Evolutionary conservation across 2,329 filamentous ascomycete genomes (phyloP), one percentile per base, ranked within the genome.

Genomic region (Neoscytalidium dimidiatum): DNA sequence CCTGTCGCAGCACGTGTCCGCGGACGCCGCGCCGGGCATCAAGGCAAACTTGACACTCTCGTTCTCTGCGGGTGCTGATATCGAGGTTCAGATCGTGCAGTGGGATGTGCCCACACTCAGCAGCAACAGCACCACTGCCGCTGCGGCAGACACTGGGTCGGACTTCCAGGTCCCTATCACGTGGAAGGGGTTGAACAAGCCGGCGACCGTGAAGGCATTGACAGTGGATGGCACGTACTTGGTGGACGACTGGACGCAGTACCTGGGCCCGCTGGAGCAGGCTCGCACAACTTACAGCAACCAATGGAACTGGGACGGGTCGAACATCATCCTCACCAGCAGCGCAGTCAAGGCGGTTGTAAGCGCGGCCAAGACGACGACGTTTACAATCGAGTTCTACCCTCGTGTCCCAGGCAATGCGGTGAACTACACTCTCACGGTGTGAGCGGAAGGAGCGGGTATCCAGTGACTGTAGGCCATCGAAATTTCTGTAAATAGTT

Each of bases 201-300:
- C 83, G 0, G 85, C 85, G 0, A 78, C 85, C 0, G 79, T 87
- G 2, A 83, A 83, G 68, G 84, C 84, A 9, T 51, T 82, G 4
- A 80, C 79, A 21, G 72, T 69, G 1, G 82, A 85, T 66, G 84
- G 84, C 1, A 77, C 73, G 6, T 84, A 80, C 61, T 70, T 88
- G 6, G 78, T 84, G 3, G 86, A 88, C 67, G 80, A 83, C 57
- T 88, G 83, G 83, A 88, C 86, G 0, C 72, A 79, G 69, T 85
- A 79, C 31, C 73, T 87, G 1, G 82, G 83, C 0, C 77, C 81
- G 2, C 71, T 88, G 26, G 84, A 87, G 69, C 78, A 85, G 67
- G 77, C 69, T 0, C 63, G 75, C 8, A 72, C 73, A 75, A 87
- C 85, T 2, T 86, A 81, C 64, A 76, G 71, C 8, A 77, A 72